phyloP scores from a whole-genome alignment of 441 rosid genomes.

The Gossypium gossypioides region DNA sequence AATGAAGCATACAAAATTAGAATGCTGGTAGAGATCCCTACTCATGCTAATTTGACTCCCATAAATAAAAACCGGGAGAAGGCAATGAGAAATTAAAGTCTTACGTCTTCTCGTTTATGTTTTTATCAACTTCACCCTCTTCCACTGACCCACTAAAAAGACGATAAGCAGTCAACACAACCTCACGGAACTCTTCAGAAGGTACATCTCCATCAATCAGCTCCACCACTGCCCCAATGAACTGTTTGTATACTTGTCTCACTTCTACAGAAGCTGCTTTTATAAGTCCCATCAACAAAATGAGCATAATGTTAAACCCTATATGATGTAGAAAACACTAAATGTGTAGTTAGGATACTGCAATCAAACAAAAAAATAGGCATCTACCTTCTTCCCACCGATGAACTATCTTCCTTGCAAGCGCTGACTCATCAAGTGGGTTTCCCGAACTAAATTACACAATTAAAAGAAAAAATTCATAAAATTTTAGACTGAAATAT shows the following conservation, averaged over 20 bases:
- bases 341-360: background rate
- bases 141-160: conserved; percentile 41
- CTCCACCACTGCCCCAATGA: conserved; percentile 67
- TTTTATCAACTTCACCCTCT: conserved; percentile 29
- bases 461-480: conserved; percentile 3
- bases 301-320: background rate
- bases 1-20: background rate
- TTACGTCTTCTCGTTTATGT: conserved; percentile 43
- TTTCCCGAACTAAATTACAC: conserved; percentile 32
- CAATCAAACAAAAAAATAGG: background rate
- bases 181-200: conserved; percentile 74
- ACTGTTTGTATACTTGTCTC: conserved; percentile 69
- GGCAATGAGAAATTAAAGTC: conserved; percentile 7
- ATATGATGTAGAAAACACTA: background rate
- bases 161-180: conserved; percentile 46
- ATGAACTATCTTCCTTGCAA: conserved; percentile 63
- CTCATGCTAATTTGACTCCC: background rate
- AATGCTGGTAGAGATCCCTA: background rate
- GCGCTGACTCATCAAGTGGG: conserved; percentile 58
- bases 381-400: conserved; percentile 82
- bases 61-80: background rate
- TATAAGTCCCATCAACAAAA: conserved; percentile 15
- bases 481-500: background rate
- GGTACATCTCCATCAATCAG: conserved; percentile 61
- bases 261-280: conserved; percentile 67